phyloP scores from a whole-genome alignment of 1,284 basidiomycete species.

The Chiua sp. region DNA sequence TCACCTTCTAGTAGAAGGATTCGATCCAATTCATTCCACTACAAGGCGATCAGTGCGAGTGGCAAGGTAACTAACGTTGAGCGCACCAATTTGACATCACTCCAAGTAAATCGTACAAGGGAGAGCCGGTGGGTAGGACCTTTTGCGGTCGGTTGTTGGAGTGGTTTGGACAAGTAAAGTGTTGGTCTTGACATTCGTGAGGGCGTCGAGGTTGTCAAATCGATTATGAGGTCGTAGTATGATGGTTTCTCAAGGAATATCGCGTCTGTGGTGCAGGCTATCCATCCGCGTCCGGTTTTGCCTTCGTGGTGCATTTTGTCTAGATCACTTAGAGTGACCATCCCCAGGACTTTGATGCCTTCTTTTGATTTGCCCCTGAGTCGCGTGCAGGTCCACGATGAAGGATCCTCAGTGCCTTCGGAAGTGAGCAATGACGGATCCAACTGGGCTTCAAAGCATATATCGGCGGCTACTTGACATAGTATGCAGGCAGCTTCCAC shows the following conservation, averaged over 20 bases:
- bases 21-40: slow-evolving; percentile 79
- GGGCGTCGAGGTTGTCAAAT: slow-evolving; percentile 69
- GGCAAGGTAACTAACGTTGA: background rate
- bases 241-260: slow-evolving; percentile 79
- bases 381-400: slow-evolving; percentile 30
- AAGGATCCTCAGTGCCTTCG: slow-evolving; percentile 27
- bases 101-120: slow-evolving; percentile 76
- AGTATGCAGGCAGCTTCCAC: slow-evolving; percentile 79
- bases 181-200: slow-evolving; percentile 65
- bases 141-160: slow-evolving; percentile 40
- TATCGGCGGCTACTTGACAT: slow-evolving; percentile 74
- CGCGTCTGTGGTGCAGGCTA: slow-evolving; percentile 84
- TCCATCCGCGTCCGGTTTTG: slow-evolving; percentile 69
- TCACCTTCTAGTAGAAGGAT: slow-evolving; percentile 58
- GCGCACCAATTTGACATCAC: slow-evolving; percentile 73
- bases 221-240: slow-evolving; percentile 78
- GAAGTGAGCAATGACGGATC: slow-evolving; percentile 29
- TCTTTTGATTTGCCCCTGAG: slow-evolving; percentile 53
- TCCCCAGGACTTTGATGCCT: slow-evolving; percentile 72
- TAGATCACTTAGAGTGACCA: slow-evolving; percentile 76
- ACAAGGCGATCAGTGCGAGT: background rate
- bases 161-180: slow-evolving; percentile 61
- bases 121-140: slow-evolving; percentile 60
- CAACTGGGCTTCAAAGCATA: slow-evolving; percentile 65
- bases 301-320: slow-evolving; percentile 62